Conservation (phyloP, 306 rosid species). For the Vicia faba region DNA sequence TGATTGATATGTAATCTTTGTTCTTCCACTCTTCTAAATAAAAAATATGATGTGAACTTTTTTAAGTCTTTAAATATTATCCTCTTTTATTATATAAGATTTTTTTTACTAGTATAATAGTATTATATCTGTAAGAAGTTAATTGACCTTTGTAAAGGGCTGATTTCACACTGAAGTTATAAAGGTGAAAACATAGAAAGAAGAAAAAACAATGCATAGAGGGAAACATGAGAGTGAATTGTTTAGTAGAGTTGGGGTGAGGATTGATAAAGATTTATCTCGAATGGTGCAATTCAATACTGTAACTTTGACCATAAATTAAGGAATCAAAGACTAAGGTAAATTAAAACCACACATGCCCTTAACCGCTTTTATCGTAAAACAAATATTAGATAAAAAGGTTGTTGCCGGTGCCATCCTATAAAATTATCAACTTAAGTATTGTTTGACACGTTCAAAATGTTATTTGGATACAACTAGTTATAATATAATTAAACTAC, state of each 20-base stretch:
- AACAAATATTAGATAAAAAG: constrained; percentile 18
- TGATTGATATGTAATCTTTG: too few relatives aligned
- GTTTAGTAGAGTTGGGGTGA: constrained; percentile 34
- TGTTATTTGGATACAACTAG: background rate
- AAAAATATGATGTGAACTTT: too few relatives aligned
- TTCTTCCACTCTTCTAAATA: too few relatives aligned
- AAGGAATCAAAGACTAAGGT: constrained; percentile 75
- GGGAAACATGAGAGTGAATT: constrained; percentile 29
- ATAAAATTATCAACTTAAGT: background rate
- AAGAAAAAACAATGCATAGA: constrained; percentile 9
- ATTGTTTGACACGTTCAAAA: background rate
- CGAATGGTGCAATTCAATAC: constrained; percentile 59
- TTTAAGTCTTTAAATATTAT: too few relatives aligned
- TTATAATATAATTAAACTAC: constrained; percentile 1
- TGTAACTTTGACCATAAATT: constrained; percentile 79
- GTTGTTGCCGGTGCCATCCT: constrained; percentile 40
- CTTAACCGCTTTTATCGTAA: constrained; percentile 37
- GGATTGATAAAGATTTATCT: constrained; percentile 59
- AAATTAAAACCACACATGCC: constrained; percentile 62
- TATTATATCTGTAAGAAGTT: background rate
- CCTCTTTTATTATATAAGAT: too few relatives aligned
- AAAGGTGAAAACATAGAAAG: constrained; percentile 16
- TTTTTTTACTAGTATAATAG: background rate
- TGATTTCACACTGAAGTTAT: background rate
- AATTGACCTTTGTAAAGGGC: background rate